These are phyloP conservation scores for Calonectria naviculata DNA, from an alignment of 2,329 filamentous ascomycete genomes.

Conservation along the genomic window DNA sequence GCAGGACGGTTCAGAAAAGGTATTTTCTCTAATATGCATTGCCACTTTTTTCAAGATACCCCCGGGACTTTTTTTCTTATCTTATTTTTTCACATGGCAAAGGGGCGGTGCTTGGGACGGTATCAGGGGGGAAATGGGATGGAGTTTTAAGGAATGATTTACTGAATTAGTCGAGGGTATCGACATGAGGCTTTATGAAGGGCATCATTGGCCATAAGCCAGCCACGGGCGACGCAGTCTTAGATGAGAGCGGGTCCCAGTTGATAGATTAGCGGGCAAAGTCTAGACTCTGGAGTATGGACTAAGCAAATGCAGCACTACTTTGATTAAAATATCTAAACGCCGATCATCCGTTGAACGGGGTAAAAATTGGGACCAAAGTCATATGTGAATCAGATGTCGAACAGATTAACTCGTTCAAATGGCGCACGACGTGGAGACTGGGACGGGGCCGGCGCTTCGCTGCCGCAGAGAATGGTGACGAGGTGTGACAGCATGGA, in stretches of 20 bases:
- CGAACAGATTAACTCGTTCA: not conserved
- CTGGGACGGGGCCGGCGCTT: not conserved
- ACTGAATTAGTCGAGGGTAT: not conserved
- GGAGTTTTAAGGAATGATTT: not conserved
- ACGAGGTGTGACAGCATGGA: conserved; percentile 1
- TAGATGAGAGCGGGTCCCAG: not conserved
- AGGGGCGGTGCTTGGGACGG: not conserved
- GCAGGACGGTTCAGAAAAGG: not conserved
- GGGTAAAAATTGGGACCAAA: not conserved
- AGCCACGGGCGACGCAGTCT: not conserved
- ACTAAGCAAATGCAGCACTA: not conserved
- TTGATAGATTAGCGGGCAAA: not conserved
- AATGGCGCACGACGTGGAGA: conserved; percentile 12
- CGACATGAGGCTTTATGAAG: not conserved
- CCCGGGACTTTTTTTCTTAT: not conserved
- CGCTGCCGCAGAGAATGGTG: conserved; percentile 9
- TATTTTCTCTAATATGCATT: conserved; percentile 3
- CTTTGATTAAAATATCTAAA: not conserved
- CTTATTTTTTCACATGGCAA: too few species aligned
- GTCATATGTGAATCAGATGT: not conserved
- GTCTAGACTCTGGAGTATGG: not conserved
- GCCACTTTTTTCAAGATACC: not conserved
- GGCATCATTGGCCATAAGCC: not conserved
- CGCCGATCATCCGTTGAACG: not conserved
- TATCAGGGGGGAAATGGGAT: not conserved